Evolutionary conservation across 805 yeast species (phyloP).

Genomic region (Nakazawaea laoshanensis): DNA sequence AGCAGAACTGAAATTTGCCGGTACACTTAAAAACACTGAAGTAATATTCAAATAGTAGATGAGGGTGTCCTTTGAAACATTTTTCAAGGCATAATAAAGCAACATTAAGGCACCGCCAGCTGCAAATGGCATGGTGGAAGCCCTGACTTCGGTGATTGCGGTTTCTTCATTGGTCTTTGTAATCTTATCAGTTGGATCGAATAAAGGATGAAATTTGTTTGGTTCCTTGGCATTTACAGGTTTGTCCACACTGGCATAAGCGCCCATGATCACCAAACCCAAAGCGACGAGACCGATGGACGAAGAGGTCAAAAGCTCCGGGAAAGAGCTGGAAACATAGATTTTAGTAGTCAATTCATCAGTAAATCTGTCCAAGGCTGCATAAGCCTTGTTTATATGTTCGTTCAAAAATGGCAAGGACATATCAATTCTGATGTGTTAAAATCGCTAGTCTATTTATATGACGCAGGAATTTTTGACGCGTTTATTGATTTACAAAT

Average conservation of each 20-base stretch:
- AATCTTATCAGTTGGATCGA: slow-evolving; percentile 29
- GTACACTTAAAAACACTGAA: slow-evolving; percentile 23
- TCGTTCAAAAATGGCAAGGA: no score
- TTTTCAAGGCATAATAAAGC: slow-evolving; percentile 27
- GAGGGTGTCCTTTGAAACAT: slow-evolving; percentile 22
- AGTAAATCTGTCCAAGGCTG: no score
- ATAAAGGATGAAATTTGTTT: slow-evolving; percentile 25
- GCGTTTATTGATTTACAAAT: no score
- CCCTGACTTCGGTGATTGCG: slow-evolving; percentile 20
- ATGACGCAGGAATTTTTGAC: no score
- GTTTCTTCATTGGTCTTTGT: slow-evolving; percentile 11
- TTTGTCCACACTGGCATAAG: slow-evolving; percentile 23
- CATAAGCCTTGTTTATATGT: no score
- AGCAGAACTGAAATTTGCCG: slow-evolving; percentile 23
- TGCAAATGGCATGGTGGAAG: slow-evolving; percentile 33
- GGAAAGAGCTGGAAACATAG: no score
- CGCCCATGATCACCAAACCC: slow-evolving; percentile 22
- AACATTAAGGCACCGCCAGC: slow-evolving; percentile 30
- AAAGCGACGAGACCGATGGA: no score
- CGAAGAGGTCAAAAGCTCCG: no score
- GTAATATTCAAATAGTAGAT: slow-evolving; percentile 25
- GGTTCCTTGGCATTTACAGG: slow-evolving; percentile 25
- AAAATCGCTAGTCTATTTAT: no score
- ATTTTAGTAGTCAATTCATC: no score
- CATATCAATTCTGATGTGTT: no score